Evolutionary conservation across 1,284 basidiomycete species (phyloP), one percentile per base, ranked within the genome.

Genomic region (Polyporus tsugae): DNA sequence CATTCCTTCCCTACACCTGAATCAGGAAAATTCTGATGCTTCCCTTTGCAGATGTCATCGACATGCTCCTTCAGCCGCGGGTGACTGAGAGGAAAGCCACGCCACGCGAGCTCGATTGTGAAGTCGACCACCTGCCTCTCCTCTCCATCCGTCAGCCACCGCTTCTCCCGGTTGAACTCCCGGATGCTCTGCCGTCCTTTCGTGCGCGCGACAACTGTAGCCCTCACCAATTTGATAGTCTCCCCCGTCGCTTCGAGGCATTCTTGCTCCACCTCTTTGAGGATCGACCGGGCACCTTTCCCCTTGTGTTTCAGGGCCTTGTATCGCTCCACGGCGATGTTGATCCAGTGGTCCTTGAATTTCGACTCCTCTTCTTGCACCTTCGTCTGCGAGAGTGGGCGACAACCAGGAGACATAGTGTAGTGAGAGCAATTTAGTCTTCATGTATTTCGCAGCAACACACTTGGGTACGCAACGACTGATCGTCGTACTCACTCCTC

Each of bases 1-100:
- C 82, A 85, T 39, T 81, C 73, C 58, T 76, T 71, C 1, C 83
- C 82, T 17, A 85, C 77, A 44, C 80, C 78, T 17, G 58, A 53
- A 6, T 66, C 64, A 6, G 78, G 78, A 69, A 83, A 84, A 2
- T 62, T 55, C 4, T 78, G 80, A 38, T 76, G 70, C 4, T 74
- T 65, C 7, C 73, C 78, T 9, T 63, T 46, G 29, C 63, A 66
- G 25, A 74, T 73, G 15, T 69, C 65, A 36, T 74, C 69, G 36
- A 72, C 74, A 41, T 66, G 66, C 60, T 73, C 72, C 64, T 70
- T 77, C 0, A 83, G 70, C 6, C 74, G 63, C 17, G 62, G 57
- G 44, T 80, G 78, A 62, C 46, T 80, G 25, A 82, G 73, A 0
- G 81, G 81, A 62, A 82, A 83, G 25, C 80, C 80, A n/a, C 74